A percentile compares a stretch with the other conserved stretches of the same genome.
Conservation (phyloP, 352 stramenopile species). For the Phytopythium oedochilum region DNA sequence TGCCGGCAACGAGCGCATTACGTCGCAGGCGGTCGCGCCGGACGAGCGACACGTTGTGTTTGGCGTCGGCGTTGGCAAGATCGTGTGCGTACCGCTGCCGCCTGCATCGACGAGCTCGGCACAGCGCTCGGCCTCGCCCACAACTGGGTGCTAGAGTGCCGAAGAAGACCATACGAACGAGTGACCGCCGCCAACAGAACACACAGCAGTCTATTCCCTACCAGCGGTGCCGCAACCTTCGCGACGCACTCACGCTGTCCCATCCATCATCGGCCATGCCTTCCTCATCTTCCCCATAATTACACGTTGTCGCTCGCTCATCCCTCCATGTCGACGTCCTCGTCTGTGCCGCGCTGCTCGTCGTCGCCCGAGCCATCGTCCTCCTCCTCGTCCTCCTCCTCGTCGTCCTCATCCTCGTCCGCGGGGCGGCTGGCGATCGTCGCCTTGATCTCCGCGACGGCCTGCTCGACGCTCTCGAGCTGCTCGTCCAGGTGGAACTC, state of each 20-base stretch:
- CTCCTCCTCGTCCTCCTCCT: constrained; percentile 39
- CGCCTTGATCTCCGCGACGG: constrained; percentile 44
- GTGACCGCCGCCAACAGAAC: too few species aligned
- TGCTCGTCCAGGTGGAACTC: constrained; percentile 78
- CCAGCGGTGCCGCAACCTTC: too few species aligned
- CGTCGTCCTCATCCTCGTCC: constrained; percentile 47
- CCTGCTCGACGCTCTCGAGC: constrained; percentile 71
- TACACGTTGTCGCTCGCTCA: constrained; percentile 25
- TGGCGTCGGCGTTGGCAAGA: constrained; percentile 44
- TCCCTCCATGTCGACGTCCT: constrained; percentile 84
- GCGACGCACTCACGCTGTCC: too few species aligned
- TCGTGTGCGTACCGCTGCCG: constrained; percentile 52
- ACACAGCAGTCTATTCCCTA: neutral
- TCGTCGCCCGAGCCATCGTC: constrained; percentile 31
- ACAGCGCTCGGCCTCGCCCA: constrained; percentile 17
- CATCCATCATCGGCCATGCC: too few species aligned
- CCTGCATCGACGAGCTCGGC: constrained; percentile 5
- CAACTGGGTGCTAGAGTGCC: neutral
- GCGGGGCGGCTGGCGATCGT: constrained; percentile 53
- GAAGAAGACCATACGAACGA: too few species aligned
- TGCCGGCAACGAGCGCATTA: constrained; percentile 35
- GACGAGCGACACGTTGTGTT: constrained; percentile 77
- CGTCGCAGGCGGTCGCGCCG: constrained; percentile 53
- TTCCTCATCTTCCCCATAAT: constrained; percentile 5
- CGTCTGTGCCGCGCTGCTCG: constrained; percentile 28